These are phyloP conservation scores for Gaertneriomyces semiglobifer DNA, from an alignment of 192 early-diverging fungal genomes.

Conservation along the genomic window DNA sequence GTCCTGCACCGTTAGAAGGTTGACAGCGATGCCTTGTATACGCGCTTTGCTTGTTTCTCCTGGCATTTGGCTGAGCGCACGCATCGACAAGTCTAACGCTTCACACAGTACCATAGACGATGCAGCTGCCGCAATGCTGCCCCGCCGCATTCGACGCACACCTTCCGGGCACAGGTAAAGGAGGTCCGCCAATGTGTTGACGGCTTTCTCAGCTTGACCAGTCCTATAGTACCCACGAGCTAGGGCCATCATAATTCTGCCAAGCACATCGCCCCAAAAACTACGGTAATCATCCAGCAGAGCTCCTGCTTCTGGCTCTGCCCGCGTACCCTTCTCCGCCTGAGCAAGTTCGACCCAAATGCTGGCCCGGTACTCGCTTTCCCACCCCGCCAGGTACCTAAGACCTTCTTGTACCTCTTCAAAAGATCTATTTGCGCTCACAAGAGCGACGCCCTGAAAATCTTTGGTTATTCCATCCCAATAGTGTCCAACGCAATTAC, in stretches of 20 bases:
- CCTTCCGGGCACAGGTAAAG: slow-evolving; percentile 23
- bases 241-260: slow-evolving; percentile 16
- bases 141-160: neutral
- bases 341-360: neutral
- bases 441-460: slow-evolving; percentile 1
- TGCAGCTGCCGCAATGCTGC: neutral
- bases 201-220: slow-evolving; percentile 3
- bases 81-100: neutral
- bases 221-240: slow-evolving; percentile 13
- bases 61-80: neutral
- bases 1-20: neutral
- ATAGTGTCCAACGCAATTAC: neutral
- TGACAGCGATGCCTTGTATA: neutral
- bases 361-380: neutral
- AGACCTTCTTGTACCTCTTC: slow-evolving; percentile 9
- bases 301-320: slow-evolving; percentile 2
- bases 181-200: slow-evolving; percentile 12
- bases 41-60: neutral
- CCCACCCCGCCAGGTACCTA: slow-evolving; percentile 9
- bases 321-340: neutral
- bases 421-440: neutral
- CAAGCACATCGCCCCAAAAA: neutral
- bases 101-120: neutral
- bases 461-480: neutral
- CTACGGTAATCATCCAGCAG: slow-evolving; percentile 5